Conservation (phyloP, 2,329 filamentous ascomycete species). For the Microcyclospora tardicrescens region DNA sequence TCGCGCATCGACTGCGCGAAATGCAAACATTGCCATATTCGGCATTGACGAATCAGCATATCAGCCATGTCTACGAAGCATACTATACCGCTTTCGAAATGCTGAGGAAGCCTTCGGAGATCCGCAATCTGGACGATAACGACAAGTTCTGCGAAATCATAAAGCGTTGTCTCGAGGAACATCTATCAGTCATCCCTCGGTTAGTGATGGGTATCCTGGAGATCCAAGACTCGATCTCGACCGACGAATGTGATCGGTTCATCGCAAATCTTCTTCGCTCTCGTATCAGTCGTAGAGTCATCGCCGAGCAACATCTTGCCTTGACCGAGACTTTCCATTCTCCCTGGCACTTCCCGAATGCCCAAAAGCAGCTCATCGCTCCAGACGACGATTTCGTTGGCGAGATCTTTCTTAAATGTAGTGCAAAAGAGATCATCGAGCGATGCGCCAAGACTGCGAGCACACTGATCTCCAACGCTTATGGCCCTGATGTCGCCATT, state of each 20-base stretch:
- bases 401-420: constrained; percentile 88
- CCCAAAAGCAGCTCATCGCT: constrained; percentile 38
- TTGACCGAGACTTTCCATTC: constrained; percentile 89
- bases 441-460: constrained; percentile 66
- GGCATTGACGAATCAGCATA: constrained; percentile 87
- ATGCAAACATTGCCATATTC: constrained; percentile 95
- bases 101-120: constrained; percentile 70
- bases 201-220: constrained; percentile 90
- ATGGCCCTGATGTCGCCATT: constrained; percentile 56
- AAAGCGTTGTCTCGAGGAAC: constrained; percentile 66
- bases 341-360: constrained; percentile 75
- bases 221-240: constrained; percentile 68
- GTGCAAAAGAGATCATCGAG: constrained; percentile 77
- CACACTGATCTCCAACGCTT: constrained; percentile 60
- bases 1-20: constrained; percentile 88
- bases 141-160: constrained; percentile 74
- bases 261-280: constrained; percentile 91
- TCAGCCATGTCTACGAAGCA: constrained; percentile 88
- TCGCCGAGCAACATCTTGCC: constrained; percentile 92
- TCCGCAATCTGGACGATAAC: constrained; percentile 80
- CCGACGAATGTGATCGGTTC: constrained; percentile 75
- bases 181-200: constrained; percentile 86
- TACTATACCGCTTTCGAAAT: constrained; percentile 95
- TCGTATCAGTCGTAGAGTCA: constrained; percentile 85
- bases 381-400: constrained; percentile 75